Conservation (phyloP, 371 early-diverging fungal genomes). For the Rhizopus arrhizus region DNA sequence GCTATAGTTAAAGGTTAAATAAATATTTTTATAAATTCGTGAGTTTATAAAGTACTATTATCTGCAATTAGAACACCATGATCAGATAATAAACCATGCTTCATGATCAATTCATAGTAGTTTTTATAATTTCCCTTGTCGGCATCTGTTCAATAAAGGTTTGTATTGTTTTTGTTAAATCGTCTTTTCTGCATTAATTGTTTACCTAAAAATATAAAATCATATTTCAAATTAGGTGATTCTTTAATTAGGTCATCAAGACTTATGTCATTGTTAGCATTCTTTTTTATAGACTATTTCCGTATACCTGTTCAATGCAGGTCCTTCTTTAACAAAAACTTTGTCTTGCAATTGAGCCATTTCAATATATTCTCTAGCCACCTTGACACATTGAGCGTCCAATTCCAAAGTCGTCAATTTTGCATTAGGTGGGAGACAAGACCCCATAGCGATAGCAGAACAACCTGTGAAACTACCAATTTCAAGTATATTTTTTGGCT, state of each 20-base stretch:
- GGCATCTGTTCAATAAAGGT: conserved; percentile 48
- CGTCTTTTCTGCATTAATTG: not conserved
- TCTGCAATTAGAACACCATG: conserved; percentile 61
- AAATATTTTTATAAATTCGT: not conserved
- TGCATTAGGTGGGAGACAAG: conserved; percentile 38
- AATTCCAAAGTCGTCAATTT: conserved; percentile 52
- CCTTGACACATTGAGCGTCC: conserved; percentile 36
- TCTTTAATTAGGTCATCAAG: conserved; percentile 27
- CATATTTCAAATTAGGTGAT: conserved; percentile 35
- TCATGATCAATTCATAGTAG: conserved; percentile 56
- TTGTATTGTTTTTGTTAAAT: no score
- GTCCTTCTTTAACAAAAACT: conserved; percentile 30
- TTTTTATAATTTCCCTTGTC: conserved; percentile 60
- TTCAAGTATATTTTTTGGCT: conserved; percentile 50
- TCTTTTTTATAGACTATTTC: not conserved
- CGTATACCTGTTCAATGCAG: conserved; percentile 35
- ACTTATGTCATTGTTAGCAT: conserved; percentile 16
- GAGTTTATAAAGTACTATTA: conserved; percentile 44
- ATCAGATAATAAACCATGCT: conserved; percentile 49
- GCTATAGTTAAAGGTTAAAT: conserved; percentile 19
- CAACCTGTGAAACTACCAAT: conserved; percentile 69
- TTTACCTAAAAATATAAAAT: conserved; percentile 61
- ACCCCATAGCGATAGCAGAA: conserved; percentile 64
- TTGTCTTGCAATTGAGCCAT: conserved; percentile 17
- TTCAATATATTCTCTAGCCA: conserved; percentile 47